Evolutionary conservation across 176 grass and related monocot species (phyloP), one percentile per base, ranked within the genome.

Genomic region (Aechmea fasciata): DNA sequence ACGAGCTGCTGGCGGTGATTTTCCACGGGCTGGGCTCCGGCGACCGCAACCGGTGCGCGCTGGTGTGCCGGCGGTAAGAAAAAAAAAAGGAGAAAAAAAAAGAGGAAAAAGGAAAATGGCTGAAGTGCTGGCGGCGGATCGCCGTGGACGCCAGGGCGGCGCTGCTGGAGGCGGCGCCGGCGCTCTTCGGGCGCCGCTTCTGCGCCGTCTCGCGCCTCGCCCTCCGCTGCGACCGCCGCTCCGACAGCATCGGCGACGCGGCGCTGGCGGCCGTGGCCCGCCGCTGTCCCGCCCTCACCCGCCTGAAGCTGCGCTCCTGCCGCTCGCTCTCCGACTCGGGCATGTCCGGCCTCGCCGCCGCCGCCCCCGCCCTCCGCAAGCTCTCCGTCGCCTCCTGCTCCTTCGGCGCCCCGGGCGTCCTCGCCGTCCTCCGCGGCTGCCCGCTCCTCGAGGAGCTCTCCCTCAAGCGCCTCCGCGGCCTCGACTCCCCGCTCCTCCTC

Each of bases 1-100:
- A 88, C 68, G 91, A 96, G 66, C 81, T 87, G 22, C 85, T 96
- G 1, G 80, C 77, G 13, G 29, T 77, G 2, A 62, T 96, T 0
- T 91, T 96, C 72, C 20, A 33, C 2, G 74, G 79, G 13, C 83
- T 96, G 18, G 75, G 80, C 23, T 73, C 88, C 12, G 78, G 82
- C 0, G 88, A 96, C 78, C 91, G 91, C 69, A 91, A 96, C 70
- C 74, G 75, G 17, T 96, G 81, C 73, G 90, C 91, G 54, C 83
- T 96, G 2, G 87, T 96, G 1, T 96, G 81, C 55, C 81, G 69
- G 70, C 76, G 87, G 20, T n/a, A n/a, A n/a, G n/a, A n/a, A n/a
- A n/a, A n/a, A n/a, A n/a, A n/a, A n/a, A n/a, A n/a, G n/a, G n/a
- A n/a, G n/a, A n/a, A n/a, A n/a, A n/a, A n/a, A n/a, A n/a, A n/a